A percentile compares a stretch with the other conserved stretches of the same genome.
phyloP scores from a whole-genome alignment of 495 filamentous ascomycete genomes.

The Penicillium bialowiezense region DNA sequence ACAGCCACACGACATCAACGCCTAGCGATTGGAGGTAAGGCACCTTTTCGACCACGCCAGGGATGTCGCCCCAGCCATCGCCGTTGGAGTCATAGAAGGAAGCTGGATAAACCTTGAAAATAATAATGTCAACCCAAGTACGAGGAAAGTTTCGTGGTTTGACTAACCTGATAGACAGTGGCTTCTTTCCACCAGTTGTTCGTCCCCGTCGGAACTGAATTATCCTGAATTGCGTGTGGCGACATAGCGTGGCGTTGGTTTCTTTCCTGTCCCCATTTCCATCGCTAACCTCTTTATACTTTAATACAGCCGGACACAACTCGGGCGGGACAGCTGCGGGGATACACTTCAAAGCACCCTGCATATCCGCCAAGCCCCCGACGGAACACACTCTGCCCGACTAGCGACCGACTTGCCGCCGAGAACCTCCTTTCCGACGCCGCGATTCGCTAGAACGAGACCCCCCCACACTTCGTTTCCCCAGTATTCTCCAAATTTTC shows the following conservation, averaged over 20 bases:
- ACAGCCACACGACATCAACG: conserved; percentile 59
- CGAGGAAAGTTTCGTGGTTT: conserved; percentile 15
- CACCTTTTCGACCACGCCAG: conserved; percentile 52
- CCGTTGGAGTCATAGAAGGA: conserved; percentile 55
- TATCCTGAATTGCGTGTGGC: conserved; percentile 9
- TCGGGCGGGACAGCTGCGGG: background rate
- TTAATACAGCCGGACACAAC: background rate
- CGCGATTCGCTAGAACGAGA: conserved; percentile 1
- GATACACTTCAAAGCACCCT: background rate
- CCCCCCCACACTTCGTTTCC: conserved; percentile 3
- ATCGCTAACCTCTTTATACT: background rate
- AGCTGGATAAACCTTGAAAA: conserved; percentile 10
- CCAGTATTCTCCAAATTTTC: conserved; percentile 9
- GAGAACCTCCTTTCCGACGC: background rate
- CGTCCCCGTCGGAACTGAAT: conserved; percentile 12
- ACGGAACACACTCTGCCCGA: background rate
- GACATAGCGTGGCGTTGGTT: conserved; percentile 7
- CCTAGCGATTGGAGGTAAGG: conserved; percentile 52
- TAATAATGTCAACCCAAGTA: background rate
- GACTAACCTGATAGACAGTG: conserved; percentile 46
- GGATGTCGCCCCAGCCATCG: conserved; percentile 58
- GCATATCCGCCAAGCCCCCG: conserved; percentile 8
- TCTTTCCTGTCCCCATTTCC: background rate
- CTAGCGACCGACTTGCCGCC: conserved; percentile 13
- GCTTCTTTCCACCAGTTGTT: conserved; percentile 42